Conservation (phyloP, 768 basidiomycete species). For the Naganishia vaughanmartiniae region DNA sequence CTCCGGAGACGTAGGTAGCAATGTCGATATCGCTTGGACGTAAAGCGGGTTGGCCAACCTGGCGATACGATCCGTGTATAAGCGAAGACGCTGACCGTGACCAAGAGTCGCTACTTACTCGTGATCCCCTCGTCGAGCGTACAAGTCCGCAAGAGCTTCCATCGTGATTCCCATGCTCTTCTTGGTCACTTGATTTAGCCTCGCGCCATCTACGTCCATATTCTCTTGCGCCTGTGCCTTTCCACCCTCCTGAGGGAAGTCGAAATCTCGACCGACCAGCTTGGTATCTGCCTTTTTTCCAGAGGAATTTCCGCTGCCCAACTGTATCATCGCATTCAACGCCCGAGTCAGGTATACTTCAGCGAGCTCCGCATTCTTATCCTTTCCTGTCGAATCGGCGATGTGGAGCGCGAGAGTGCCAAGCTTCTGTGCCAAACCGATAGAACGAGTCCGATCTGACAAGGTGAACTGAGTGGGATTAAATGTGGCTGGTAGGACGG, state of each 20-base stretch:
- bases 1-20: slow-evolving; percentile 39
- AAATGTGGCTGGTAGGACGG: neutral
- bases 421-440: slow-evolving; percentile 47
- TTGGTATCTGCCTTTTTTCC: slow-evolving; percentile 3
- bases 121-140: slow-evolving; percentile 43
- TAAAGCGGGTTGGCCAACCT: slow-evolving; percentile 42
- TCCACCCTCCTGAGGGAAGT: slow-evolving; percentile 24
- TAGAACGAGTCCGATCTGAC: slow-evolving; percentile 43
- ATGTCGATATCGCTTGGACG: slow-evolving; percentile 47
- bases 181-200: slow-evolving; percentile 41
- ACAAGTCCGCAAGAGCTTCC: slow-evolving; percentile 49
- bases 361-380: slow-evolving; percentile 21
- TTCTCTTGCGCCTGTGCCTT: slow-evolving; percentile 13
- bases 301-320: neutral
- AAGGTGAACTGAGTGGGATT: slow-evolving; percentile 9
- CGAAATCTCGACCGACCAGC: slow-evolving; percentile 32
- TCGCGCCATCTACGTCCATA: slow-evolving; percentile 18
- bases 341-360: slow-evolving; percentile 29
- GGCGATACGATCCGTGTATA: neutral
- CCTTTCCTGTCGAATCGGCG: slow-evolving; percentile 21
- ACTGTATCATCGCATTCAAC: slow-evolving; percentile 30
- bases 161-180: slow-evolving; percentile 49
- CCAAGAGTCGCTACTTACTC: slow-evolving; percentile 29
- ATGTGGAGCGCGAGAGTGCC: slow-evolving; percentile 44
- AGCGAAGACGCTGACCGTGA: neutral